phyloP scores from a whole-genome alignment of 2,329 filamentous ascomycete genomes.

The Corinectria fuckeliana region DNA sequence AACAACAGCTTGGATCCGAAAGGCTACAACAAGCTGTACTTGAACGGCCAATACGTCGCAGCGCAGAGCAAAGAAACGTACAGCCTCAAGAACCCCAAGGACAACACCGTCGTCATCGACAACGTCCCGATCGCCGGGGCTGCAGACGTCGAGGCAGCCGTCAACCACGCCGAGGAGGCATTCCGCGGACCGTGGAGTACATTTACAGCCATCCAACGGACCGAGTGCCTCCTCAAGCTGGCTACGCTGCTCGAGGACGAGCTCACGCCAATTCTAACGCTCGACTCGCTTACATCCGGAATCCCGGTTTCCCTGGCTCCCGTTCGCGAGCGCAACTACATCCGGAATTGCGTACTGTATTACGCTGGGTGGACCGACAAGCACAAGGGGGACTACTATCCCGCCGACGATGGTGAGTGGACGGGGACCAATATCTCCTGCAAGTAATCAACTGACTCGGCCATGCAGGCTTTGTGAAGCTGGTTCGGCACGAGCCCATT shows the following conservation, averaged over 20 bases:
- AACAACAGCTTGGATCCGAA: neutral
- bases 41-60: conserved; percentile 16
- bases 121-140: conserved; percentile 12
- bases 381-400: conserved; percentile 21
- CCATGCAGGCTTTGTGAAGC: conserved; percentile 13
- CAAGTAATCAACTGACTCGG: neutral
- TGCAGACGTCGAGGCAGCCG: conserved; percentile 12
- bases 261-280: conserved; percentile 8
- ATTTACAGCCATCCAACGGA: conserved; percentile 16
- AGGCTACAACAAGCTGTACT: conserved; percentile 3
- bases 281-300: conserved; percentile 20
- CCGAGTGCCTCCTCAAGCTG: conserved; percentile 21
- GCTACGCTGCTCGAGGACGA: conserved; percentile 16
- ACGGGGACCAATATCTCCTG: neutral
- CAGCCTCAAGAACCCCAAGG: conserved; percentile 15
- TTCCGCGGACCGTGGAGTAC: conserved; percentile 18
- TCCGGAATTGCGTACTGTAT: conserved; percentile 20
- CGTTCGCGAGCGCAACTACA: conserved; percentile 20
- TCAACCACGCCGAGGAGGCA: conserved; percentile 15
- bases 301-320: conserved; percentile 19
- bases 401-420: conserved; percentile 19
- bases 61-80: conserved; percentile 11
- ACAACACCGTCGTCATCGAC: conserved; percentile 8
- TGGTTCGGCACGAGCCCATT: conserved; percentile 20
- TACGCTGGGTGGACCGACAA: conserved; percentile 25